phyloP scores from a whole-genome alignment of 371 early-diverging fungal genomes.

The Quaeritorhiza haematococci region DNA sequence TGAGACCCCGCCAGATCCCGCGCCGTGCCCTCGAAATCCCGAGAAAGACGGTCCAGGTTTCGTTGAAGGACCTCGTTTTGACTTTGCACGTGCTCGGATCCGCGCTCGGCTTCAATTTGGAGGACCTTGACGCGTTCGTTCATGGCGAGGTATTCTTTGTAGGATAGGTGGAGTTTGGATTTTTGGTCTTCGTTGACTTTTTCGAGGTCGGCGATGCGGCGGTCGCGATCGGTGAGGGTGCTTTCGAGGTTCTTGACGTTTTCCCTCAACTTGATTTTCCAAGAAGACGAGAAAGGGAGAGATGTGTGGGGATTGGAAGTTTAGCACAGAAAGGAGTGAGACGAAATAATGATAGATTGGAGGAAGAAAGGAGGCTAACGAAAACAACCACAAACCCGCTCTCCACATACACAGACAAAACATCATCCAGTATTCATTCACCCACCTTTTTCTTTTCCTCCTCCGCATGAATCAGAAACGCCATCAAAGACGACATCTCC shows the following conservation, averaged over 20 bases:
- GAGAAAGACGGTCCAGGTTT: constrained; percentile 37
- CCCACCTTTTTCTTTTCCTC: constrained; percentile 42
- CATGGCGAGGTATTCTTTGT: constrained; percentile 40
- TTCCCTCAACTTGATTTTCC: constrained; percentile 24
- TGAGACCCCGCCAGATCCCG: constrained; percentile 29
- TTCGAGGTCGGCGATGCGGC: background rate
- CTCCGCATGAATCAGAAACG: constrained; percentile 43
- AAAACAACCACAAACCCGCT: background rate
- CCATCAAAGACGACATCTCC: constrained; percentile 42
- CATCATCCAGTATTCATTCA: background rate
- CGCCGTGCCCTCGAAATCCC: constrained; percentile 36
- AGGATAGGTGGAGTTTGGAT: constrained; percentile 33
- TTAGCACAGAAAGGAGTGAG: background rate
- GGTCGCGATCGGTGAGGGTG: background rate
- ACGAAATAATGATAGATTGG: background rate
- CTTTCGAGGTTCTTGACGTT: constrained; percentile 1
- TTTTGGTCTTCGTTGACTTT: constrained; percentile 25
- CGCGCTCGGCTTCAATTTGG: constrained; percentile 35
- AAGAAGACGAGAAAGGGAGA: no score
- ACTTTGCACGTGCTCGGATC: constrained; percentile 30
- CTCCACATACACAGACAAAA: background rate
- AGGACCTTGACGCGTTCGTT: constrained; percentile 34
- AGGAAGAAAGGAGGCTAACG: background rate
- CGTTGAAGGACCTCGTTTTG: constrained; percentile 42
- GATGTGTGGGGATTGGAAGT: no score